Evolutionary conservation across 345 rosid genomes (phyloP), one percentile per base, ranked within the genome.

Genomic region (Bruguiera gymnorhiza): DNA sequence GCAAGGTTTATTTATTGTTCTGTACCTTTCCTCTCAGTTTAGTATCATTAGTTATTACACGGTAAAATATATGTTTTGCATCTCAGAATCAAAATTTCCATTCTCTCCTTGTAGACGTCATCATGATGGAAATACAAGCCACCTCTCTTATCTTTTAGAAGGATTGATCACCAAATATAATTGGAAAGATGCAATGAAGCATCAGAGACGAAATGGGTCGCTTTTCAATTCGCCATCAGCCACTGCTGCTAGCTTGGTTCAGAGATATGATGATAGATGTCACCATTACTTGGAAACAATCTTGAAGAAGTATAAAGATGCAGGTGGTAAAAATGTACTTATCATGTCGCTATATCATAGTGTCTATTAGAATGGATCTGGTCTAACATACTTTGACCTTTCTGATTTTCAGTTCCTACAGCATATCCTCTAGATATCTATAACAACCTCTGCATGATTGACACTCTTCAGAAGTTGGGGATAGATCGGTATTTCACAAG

Each of bases 181-280:
- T 16, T 72, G 75, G 75, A 23, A 71, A 4, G 60, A 61, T 8
- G 55, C 59, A 39, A 58, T 72, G 55, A 72, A 72, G 34, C 34
- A 50, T 60, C 64, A 72, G 23, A 65, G 65, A 29, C 63, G 46
- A 16, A 72, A 58, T 16, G 71, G 76, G 15, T 59, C 71, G 6
- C 53, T 66, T n/a, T 60, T 61, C 60, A 60, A 61, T 63, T 71
- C 70, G 7, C 67, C 71, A 9, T 66, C 76, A 3, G 29, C 76
- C 20, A 73, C 76, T 23, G 76, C 76, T 0, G 55, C 71, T 26
- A 64, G 71, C 26, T 53, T 66, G 36, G 6, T 59, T 29, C 67
- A 66, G 13, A 58, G 24, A 31, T 24, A 20, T 7, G 67, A 73
- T 36, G 66, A 51, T 18, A 53, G 67, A 31, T 73, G 51, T 43